These are phyloP conservation scores for Tetrapisispora pingtungensis DNA, from an alignment of 805 yeast genomes.

Conservation along the genomic window DNA sequence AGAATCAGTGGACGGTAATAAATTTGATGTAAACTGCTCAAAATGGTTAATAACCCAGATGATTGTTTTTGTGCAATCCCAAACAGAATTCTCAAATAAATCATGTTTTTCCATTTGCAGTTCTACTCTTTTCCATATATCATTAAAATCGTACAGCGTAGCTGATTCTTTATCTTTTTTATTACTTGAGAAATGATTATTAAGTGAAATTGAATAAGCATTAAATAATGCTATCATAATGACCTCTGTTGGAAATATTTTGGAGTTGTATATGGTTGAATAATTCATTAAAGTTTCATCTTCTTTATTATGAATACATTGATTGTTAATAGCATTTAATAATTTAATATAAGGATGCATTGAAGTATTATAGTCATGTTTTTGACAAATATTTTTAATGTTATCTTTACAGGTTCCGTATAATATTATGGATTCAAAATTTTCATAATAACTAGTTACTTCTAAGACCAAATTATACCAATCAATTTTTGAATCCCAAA, in stretches of 20 bases:
- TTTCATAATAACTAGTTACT: conserved; percentile 15
- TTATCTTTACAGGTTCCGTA: background rate
- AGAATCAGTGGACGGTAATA: conserved; percentile 21
- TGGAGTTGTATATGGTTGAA: background rate
- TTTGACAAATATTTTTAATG: background rate
- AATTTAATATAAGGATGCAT: background rate
- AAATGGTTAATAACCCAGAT: conserved; percentile 25
- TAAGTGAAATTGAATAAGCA: conserved; percentile 10
- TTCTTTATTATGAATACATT: background rate
- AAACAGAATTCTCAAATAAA: conserved; percentile 15
- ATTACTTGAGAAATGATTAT: background rate
- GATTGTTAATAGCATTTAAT: background rate
- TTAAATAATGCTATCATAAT: conserved; percentile 18
- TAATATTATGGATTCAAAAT: conserved; percentile 16
- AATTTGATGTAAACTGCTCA: conserved; percentile 24
- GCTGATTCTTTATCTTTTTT: too few relatives aligned
- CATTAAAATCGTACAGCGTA: conserved; percentile 2
- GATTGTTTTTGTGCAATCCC: conserved; percentile 23
- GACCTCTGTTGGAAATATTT: conserved; percentile 7
- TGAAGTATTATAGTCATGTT: background rate
- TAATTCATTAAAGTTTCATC: background rate
- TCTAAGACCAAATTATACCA: conserved; percentile 14
- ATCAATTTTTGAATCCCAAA: conserved; percentile 6
- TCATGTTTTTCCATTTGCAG: conserved; percentile 6
- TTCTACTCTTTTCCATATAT: conserved; percentile 15